phyloP scores from a whole-genome alignment of 129 eudicot species.

The Arctium minus region DNA sequence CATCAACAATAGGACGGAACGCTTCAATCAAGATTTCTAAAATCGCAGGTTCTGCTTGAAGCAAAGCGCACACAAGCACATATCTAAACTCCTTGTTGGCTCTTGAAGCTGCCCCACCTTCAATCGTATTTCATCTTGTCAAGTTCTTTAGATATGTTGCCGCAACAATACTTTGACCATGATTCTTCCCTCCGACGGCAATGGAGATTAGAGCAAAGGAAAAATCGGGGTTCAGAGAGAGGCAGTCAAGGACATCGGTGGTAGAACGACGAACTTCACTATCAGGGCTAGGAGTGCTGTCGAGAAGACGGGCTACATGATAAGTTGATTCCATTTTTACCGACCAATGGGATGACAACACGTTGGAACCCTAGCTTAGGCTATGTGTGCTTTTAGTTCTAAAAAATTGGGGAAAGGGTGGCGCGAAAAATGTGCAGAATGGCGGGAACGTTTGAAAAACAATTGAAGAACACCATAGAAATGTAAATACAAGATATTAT shows the following conservation, averaged over 20 bases:
- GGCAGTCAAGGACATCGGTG: conserved; percentile 50
- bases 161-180: conserved; percentile 66
- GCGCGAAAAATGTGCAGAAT: conserved; percentile 15
- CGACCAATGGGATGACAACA: background rate
- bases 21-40: conserved; percentile 64
- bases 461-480: too few species aligned
- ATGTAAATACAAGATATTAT: too few species aligned
- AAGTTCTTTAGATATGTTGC: conserved; percentile 81
- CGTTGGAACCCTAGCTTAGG: conserved; percentile 48
- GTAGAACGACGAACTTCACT: conserved; percentile 51
- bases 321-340: conserved; percentile 25
- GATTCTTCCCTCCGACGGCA: conserved; percentile 51
- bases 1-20: conserved; percentile 57
- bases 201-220: conserved; percentile 57
- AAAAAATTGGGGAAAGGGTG: conserved; percentile 17
- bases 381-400: background rate
- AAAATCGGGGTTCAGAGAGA: conserved; percentile 44
- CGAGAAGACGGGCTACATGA: conserved; percentile 42
- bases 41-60: conserved; percentile 53
- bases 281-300: conserved; percentile 57
- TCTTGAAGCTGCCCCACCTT: conserved; percentile 23
- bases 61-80: conserved; percentile 45
- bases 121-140: conserved; percentile 43
- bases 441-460: conserved; percentile 39
- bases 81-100: conserved; percentile 56